These are phyloP conservation scores for Pulveroboletus sp. DNA, from an alignment of 768 basidiomycete genomes.

Conservation along the genomic window DNA sequence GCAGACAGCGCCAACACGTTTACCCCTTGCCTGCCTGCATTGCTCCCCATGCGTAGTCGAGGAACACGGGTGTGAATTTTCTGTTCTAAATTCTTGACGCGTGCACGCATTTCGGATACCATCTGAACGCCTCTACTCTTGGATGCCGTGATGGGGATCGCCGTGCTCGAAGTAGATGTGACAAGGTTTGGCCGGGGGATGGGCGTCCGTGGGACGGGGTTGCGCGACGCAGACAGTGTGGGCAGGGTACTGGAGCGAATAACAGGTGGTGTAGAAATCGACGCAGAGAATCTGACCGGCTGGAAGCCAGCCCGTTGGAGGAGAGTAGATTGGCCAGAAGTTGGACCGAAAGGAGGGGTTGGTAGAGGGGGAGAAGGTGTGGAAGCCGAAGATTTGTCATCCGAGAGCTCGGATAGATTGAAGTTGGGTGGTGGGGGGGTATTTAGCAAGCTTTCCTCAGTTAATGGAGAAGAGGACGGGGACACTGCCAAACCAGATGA, in stretches of 20 bases:
- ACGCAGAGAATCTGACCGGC: constrained; percentile 38
- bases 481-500: constrained; percentile 26
- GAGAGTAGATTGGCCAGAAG: constrained; percentile 44
- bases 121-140: constrained; percentile 86
- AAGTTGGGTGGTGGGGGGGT: constrained; percentile 61
- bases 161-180: constrained; percentile 39
- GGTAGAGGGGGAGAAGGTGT: constrained; percentile 35
- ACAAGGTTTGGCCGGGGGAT: constrained; percentile 36
- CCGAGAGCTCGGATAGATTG: constrained; percentile 54
- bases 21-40: constrained; percentile 50
- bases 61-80: constrained; percentile 88
- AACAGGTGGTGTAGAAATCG: constrained; percentile 47
- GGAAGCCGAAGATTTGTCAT: constrained; percentile 38
- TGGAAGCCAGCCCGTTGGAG: constrained; percentile 54
- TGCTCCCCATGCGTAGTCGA: constrained; percentile 77
- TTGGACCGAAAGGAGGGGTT: constrained; percentile 30
- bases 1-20: constrained; percentile 36
- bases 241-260: constrained; percentile 59
- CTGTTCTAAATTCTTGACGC: constrained; percentile 79
- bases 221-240: constrained; percentile 47
- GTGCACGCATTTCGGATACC: constrained; percentile 89
- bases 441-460: constrained; percentile 56
- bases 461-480: constrained; percentile 35
- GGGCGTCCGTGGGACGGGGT: constrained; percentile 43
- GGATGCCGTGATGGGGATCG: constrained; percentile 44